phyloP scores from a whole-genome alignment of 805 yeast species.

The Komagataella phaffii region DNA sequence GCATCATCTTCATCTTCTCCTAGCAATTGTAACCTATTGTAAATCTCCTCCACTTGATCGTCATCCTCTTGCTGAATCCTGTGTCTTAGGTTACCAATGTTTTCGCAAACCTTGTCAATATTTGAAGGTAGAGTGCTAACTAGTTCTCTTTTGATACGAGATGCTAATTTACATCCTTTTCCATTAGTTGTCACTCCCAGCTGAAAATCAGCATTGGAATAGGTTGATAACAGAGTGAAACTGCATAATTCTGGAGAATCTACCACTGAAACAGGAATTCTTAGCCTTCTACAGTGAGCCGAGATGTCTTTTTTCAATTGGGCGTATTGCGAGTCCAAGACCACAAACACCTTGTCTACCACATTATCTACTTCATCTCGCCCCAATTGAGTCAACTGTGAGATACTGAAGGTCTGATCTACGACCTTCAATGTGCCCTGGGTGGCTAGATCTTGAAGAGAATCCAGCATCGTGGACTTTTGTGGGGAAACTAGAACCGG shows the following conservation, averaged over 20 bases:
- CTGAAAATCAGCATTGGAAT: slow-evolving; percentile 60
- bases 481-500: slow-evolving; percentile 34
- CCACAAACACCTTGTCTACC: slow-evolving; percentile 69
- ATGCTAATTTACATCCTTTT: slow-evolving; percentile 80
- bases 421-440: slow-evolving; percentile 7
- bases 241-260: slow-evolving; percentile 64
- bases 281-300: slow-evolving; percentile 35
- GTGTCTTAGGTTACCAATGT: slow-evolving; percentile 54
- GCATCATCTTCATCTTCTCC: slow-evolving; percentile 63
- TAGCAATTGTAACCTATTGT: slow-evolving; percentile 11
- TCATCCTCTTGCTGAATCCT: slow-evolving; percentile 40
- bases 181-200: slow-evolving; percentile 79
- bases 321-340: slow-evolving; percentile 15
- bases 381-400: slow-evolving; percentile 39
- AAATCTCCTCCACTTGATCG: slow-evolving; percentile 15
- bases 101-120: slow-evolving; percentile 53
- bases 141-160: slow-evolving; percentile 65
- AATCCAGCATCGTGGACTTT: slow-evolving; percentile 10
- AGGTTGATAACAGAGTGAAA: slow-evolving; percentile 64
- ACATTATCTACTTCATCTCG: slow-evolving; percentile 45
- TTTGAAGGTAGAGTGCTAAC: slow-evolving; percentile 52
- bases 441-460: slow-evolving; percentile 13
- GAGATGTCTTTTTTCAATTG: slow-evolving; percentile 27
- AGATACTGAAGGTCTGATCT: not conserved
- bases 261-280: slow-evolving; percentile 76